Conservation (phyloP, 1,139 yeast species). For the Candida tropicalis region DNA sequence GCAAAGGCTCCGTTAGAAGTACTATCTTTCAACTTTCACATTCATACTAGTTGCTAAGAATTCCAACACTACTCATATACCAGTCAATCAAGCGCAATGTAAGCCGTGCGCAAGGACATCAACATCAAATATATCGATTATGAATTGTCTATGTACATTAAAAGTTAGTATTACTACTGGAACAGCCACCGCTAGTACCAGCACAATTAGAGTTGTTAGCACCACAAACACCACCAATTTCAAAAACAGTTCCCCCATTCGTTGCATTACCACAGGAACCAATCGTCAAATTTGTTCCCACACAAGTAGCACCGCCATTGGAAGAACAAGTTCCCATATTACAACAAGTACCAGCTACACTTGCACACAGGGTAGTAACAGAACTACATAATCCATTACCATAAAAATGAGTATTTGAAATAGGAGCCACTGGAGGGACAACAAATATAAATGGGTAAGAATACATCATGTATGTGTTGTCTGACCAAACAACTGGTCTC, state of each 20-base stretch:
- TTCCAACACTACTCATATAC: too few relatives aligned
- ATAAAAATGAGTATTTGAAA: slow-evolving; percentile 2
- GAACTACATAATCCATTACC: slow-evolving; percentile 7
- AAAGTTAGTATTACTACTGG: not conserved
- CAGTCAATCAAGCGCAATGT: too few relatives aligned
- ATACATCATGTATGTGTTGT: slow-evolving; percentile 6
- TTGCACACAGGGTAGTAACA: slow-evolving; percentile 4
- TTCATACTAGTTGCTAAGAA: too few relatives aligned
- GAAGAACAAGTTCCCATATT: slow-evolving; percentile 6
- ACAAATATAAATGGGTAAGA: slow-evolving; percentile 6
- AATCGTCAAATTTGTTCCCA: slow-evolving; percentile 1
- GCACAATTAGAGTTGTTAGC: slow-evolving; percentile 5
- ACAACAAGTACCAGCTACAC: slow-evolving; percentile 7
- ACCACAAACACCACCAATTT: slow-evolving; percentile 8
- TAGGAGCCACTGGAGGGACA: slow-evolving; percentile 10
- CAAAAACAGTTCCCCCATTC: slow-evolving; percentile 5
- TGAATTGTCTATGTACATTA: too few relatives aligned
- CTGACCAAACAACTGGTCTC: slow-evolving; percentile 8
- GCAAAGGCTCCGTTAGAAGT: slow-evolving; percentile 21
- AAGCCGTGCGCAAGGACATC: too few relatives aligned
- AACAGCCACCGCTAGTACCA: slow-evolving; percentile 3
- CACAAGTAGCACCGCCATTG: slow-evolving; percentile 6
- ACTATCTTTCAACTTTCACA: slow-evolving; percentile 18
- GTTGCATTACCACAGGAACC: slow-evolving; percentile 2
- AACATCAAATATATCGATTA: too few relatives aligned